Conservation (phyloP, 2,329 filamentous ascomycete genomes). For the Whalleya microplaca region DNA sequence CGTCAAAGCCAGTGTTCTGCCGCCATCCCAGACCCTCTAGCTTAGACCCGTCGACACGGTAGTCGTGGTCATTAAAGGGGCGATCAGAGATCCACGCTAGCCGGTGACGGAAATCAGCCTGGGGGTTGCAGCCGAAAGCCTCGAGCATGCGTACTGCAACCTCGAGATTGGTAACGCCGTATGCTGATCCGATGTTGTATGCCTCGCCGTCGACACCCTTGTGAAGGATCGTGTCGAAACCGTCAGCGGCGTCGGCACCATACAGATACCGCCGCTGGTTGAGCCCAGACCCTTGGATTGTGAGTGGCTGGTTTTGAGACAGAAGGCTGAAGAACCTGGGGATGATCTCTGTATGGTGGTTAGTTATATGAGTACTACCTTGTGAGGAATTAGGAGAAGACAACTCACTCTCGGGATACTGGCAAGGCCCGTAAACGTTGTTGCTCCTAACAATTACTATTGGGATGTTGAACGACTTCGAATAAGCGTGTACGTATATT, state of each 20-base stretch:
- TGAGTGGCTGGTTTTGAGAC: not conserved
- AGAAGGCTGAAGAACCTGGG: not conserved
- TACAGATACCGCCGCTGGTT: constrained; percentile 3
- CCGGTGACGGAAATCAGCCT: not conserved
- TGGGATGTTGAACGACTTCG: not conserved
- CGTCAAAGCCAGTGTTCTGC: not conserved
- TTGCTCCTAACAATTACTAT: not conserved
- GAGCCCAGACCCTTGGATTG: constrained; percentile 1
- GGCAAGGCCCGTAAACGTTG: constrained; percentile 1
- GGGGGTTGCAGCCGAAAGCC: not conserved
- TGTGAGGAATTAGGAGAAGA: not conserved
- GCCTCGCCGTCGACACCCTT: constrained; percentile 1
- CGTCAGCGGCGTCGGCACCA: constrained; percentile 1
- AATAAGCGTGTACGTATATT: not conserved
- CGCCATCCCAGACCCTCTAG: not conserved
- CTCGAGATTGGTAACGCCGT: not conserved
- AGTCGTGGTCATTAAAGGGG: constrained; percentile 2
- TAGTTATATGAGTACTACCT: not conserved
- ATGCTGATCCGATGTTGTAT: constrained; percentile 1
- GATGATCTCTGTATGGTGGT: not conserved
- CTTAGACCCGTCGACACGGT: constrained; percentile 1
- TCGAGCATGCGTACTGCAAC: constrained; percentile 1
- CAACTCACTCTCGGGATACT: constrained; percentile 3
- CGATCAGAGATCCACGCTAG: not conserved
- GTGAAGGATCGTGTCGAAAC: constrained; percentile 2